Evolutionary conservation across 495 filamentous ascomycete genomes (phyloP).

Genomic region (Venustampulla echinocandica): DNA sequence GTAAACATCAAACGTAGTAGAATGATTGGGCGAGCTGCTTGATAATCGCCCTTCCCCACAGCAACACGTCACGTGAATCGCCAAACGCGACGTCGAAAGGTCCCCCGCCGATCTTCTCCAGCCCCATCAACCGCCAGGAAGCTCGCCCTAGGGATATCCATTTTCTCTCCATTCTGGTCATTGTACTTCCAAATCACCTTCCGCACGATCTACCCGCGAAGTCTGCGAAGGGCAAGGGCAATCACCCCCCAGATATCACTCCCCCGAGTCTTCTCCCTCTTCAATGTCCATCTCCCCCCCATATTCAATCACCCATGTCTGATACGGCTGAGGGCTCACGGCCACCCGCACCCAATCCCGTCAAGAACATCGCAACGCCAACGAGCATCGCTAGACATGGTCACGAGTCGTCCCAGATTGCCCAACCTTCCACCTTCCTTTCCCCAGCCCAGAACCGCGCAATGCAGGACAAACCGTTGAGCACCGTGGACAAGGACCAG

Average conservation of each 20-base stretch:
- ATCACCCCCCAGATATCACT: too few species aligned
- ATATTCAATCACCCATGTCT: slow-evolving; percentile 15
- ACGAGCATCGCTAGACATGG: slow-evolving; percentile 22
- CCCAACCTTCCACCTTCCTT: slow-evolving; percentile 81
- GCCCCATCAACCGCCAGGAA: background rate
- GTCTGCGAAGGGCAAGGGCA: slow-evolving; percentile 7
- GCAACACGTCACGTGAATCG: too few species aligned
- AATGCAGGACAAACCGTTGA: slow-evolving; percentile 45
- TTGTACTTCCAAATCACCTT: too few species aligned
- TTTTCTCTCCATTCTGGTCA: background rate
- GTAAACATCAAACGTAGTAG: too few species aligned
- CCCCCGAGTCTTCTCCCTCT: background rate
- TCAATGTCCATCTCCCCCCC: slow-evolving; percentile 5
- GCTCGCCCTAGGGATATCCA: background rate
- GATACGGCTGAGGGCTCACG: slow-evolving; percentile 19
- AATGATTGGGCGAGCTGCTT: too few species aligned
- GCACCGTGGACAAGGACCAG: slow-evolving; percentile 81
- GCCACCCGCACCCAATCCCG: slow-evolving; percentile 18
- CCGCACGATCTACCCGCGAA: background rate
- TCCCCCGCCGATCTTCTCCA: too few species aligned
- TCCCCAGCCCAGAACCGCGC: slow-evolving; percentile 43
- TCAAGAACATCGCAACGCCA: slow-evolving; percentile 12
- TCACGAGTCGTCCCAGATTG: slow-evolving; percentile 48
- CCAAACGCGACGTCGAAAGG: too few species aligned
- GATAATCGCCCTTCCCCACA: too few species aligned